Evolutionary conservation across 1,139 yeast species (phyloP), one percentile per base, ranked within the genome.

Genomic region (Suhomyces bolitotheri): DNA sequence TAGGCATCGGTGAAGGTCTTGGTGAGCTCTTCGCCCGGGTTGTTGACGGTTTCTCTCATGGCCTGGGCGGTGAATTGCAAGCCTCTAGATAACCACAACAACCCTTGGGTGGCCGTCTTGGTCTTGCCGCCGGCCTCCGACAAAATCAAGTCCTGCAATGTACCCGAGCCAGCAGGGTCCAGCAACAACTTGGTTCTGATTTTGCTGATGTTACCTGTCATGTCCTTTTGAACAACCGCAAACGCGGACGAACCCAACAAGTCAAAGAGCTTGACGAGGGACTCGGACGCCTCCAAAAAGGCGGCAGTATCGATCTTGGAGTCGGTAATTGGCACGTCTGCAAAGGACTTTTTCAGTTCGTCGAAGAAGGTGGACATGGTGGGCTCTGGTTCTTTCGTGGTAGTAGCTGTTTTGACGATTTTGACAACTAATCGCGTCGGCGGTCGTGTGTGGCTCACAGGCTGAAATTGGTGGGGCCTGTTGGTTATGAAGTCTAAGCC

Each of bases 91-190:
- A 88, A 75, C 97, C 97, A 88, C 53, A 88, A 68, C 50, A 88
- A 76, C 16, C 95, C 97, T 62, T 89, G 96, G 15, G 96, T 88
- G 29, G 96, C 96, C 41, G 82, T 80, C 60, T 83, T 85, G 50
- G 73, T 67, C 59, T 78, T 79, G 55, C 78, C 72, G 43, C 72
- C 78, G 25, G 79, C 77, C 51, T 78, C 84, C 54, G 84, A 84
- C 43, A 85, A 65, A 17, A 89, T 82, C 58, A 88, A 72, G 45
- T 76, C 89, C 64, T 89, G 95, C 50, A 88, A 73, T 21, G 95
- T 83, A 20, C 67, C 61, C 24, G 85, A 71, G 39, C 68, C 65
- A 29, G 67, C 76, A 27, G 95, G 95, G 44, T 80, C 76, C 15
- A 79, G 71, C 44, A 80, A 69, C 49, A 82, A 72, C 55, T 82